Base-by-base conservation (phyloP, 306 rosid genomes). In the Astragalus glycyphyllos region DNA sequence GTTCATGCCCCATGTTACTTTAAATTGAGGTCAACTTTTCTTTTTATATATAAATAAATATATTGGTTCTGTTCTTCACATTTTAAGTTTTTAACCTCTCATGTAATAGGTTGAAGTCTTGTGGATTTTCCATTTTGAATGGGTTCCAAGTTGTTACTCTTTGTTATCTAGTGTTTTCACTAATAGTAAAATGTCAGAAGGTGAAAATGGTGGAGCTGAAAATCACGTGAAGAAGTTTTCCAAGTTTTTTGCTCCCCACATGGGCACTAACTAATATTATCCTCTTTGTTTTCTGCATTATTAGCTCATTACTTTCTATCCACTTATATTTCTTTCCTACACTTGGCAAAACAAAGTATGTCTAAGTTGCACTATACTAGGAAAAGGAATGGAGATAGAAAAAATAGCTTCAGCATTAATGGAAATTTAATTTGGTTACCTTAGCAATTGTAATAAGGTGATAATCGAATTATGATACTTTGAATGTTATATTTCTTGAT, bases 181-280 rank as follows among this genome's bases (percentile, higher is more conserved):
- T 38, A 11, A 44, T 38, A 69, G 70, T 62, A 56, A 56, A 81
- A 23, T 40, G 37, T 64, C 79, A 69, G 69, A 67, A 68, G 47
- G 63, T 69, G 67, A 73, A 77, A 62, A 60, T 58, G 65, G 48
- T 72, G 83, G 77, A 76, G 47, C 78, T 78, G 81, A 84, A 70
- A 68, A 55, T 69, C 72, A 82, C 58, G 78, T 58, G 70, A 75
- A 56, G 81, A 65, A 70, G 46, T 54, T 66, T 61, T 68, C 65
- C 57, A 47, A 57, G 58, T 57, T 78, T 40, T 78, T 76, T 78
- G 77, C 62, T 77, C 48, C 77, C 79, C 71, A 75, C 65, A 73
- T 81, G 81, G 84, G 69, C 75, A 64, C 75, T 80, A 47, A 45
- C 31, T 10, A 71, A 65, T 23, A 69, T 72, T 70, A 68, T 79